Conservation (phyloP, 164 flowering plant genomes). For the Saururus chinensis region DNA sequence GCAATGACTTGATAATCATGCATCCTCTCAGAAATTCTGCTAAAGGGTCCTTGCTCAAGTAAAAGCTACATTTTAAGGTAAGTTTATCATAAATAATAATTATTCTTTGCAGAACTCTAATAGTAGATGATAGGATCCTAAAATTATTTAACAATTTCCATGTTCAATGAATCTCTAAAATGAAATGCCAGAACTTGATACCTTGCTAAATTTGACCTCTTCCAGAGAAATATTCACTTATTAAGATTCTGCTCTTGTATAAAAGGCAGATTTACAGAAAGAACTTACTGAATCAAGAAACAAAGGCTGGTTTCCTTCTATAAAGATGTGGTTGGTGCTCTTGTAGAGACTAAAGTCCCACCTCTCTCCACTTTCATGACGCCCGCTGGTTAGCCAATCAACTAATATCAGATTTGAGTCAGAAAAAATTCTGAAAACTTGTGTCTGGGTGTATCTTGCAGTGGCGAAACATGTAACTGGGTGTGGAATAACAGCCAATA, state of each 20-base stretch:
- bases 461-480: conserved; percentile 95
- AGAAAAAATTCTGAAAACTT: conserved; percentile 51
- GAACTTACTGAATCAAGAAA: conserved; percentile 80
- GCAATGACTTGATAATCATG: conserved; percentile 80
- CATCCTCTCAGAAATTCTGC: conserved; percentile 51
- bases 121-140: too few species aligned
- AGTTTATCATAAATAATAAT: background rate
- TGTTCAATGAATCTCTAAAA: too few species aligned
- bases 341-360: conserved; percentile 77
- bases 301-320: conserved; percentile 56
- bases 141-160: too few species aligned
- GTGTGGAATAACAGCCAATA: conserved; percentile 81
- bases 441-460: conserved; percentile 79
- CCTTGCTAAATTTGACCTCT: too few species aligned
- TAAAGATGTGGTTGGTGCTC: conserved; percentile 66
- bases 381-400: conserved; percentile 99
- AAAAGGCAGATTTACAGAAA: conserved; percentile 1
- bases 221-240: too few species aligned
- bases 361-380: conserved; percentile 87
- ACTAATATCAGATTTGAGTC: conserved; percentile 79
- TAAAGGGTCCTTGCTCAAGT: conserved; percentile 44
- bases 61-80: conserved; percentile 32
- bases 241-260: too few species aligned
- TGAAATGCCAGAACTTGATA: too few species aligned
- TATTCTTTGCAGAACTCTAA: too few species aligned